Conservation (phyloP, 2,329 filamentous ascomycete genomes). For the Pyrenochaeta sp. region DNA sequence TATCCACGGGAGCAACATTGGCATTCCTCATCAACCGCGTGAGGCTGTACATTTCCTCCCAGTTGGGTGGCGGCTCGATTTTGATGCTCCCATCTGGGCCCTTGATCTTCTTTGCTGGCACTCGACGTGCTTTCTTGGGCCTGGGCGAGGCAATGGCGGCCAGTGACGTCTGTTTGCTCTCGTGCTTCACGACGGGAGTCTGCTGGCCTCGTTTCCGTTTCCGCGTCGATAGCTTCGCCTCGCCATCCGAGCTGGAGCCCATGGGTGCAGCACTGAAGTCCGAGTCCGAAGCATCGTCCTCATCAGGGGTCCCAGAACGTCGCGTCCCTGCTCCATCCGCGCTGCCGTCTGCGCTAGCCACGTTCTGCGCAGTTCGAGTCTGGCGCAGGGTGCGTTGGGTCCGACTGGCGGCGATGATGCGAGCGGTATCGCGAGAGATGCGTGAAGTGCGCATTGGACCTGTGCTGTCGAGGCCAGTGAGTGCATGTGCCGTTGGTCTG, state of each 20-base stretch:
- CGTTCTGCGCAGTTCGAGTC: constrained; percentile 35
- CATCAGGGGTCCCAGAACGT: constrained; percentile 7
- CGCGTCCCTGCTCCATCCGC: constrained; percentile 10
- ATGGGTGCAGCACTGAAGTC: constrained; percentile 42
- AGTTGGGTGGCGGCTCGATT: constrained; percentile 73
- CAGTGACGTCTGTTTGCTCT: constrained; percentile 26
- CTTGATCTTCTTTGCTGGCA: constrained; percentile 44
- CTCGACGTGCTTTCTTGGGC: constrained; percentile 47
- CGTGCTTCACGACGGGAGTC: constrained; percentile 43
- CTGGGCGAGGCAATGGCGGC: constrained; percentile 33
- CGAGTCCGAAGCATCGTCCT: constrained; percentile 30
- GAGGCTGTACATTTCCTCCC: constrained; percentile 80
- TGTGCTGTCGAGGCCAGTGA: not conserved
- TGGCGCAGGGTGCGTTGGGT: constrained; percentile 38
- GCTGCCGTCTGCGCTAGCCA: constrained; percentile 24
- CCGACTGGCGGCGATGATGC: constrained; percentile 39
- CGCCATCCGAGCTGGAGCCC: constrained; percentile 32
- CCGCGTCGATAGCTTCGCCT: constrained; percentile 21
- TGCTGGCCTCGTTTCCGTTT: constrained; percentile 59
- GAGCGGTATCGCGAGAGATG: constrained; percentile 46
- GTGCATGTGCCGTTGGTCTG: not conserved
- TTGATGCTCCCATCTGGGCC: constrained; percentile 48
- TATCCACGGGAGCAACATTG: constrained; percentile 85
- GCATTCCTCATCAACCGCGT: constrained; percentile 80
- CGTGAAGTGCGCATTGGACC: constrained; percentile 46